Conservation (phyloP, 495 filamentous ascomycete species). For the Ramalina peruviana region DNA sequence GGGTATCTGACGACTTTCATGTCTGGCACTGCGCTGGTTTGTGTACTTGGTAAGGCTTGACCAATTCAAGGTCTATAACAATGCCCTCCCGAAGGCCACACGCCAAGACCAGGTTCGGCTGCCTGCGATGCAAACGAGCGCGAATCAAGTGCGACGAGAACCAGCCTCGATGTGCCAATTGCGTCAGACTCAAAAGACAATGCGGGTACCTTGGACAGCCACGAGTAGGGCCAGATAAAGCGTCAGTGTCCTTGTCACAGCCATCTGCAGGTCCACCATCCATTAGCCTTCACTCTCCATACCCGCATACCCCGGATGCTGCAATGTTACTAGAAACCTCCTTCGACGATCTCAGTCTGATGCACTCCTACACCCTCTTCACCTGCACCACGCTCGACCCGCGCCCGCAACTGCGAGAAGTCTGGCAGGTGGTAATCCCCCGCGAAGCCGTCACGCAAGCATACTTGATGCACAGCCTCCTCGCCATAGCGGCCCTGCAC, state of each 20-base stretch:
- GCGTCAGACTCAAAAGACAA: background rate
- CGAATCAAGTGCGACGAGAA: constrained; percentile 4
- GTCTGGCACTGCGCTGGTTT: too few relatives aligned
- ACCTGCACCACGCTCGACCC: constrained; percentile 3
- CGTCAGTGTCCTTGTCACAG: background rate
- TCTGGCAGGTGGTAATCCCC: constrained; percentile 3
- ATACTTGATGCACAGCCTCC: constrained; percentile 6
- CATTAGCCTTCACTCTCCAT: background rate
- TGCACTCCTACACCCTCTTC: constrained; percentile 4
- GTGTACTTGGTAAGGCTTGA: too few relatives aligned
- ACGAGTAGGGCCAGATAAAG: background rate
- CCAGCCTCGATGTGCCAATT: constrained; percentile 1
- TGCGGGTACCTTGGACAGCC: background rate
- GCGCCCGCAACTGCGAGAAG: background rate
- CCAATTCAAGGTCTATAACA: background rate
- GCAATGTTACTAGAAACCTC: background rate
- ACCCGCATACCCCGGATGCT: background rate
- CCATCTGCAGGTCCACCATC: background rate
- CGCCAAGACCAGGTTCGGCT: background rate
- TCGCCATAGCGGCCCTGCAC: constrained; percentile 7
- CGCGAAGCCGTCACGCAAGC: constrained; percentile 1
- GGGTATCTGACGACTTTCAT: too few relatives aligned
- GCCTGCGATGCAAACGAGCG: constrained; percentile 1
- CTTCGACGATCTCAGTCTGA: constrained; percentile 3
- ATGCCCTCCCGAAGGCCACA: constrained; percentile 9